Conservation (phyloP, 106 monocot genomes). For the Chionographis japonica region DNA sequence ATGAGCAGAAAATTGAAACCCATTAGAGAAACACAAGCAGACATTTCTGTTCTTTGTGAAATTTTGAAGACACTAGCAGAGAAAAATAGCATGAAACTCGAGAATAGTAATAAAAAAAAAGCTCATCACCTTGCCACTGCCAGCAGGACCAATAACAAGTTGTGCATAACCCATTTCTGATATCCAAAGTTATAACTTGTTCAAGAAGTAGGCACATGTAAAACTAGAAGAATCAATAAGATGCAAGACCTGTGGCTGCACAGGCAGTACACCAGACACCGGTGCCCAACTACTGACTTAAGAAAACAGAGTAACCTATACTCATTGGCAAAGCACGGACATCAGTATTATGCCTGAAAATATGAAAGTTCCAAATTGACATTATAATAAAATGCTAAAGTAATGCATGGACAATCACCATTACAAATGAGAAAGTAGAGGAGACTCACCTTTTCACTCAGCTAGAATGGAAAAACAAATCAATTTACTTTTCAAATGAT, state of each 20-base stretch:
- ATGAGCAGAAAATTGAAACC: conserved; percentile 4
- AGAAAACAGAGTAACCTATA: conserved; percentile 12
- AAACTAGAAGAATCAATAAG: conserved; percentile 11
- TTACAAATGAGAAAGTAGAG: no score
- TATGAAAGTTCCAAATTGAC: neutral
- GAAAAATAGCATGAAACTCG: neutral
- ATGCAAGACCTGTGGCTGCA: conserved; percentile 13
- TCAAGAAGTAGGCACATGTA: neutral
- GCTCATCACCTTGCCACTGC: conserved; percentile 74
- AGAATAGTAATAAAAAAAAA: neutral
- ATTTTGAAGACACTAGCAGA: neutral
- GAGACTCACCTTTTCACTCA: no score
- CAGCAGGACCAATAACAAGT: conserved; percentile 93
- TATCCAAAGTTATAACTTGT: conserved; percentile 4
- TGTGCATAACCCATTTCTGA: conserved; percentile 79
- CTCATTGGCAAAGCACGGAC: neutral
- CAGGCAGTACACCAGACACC: conserved; percentile 45
- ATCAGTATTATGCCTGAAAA: neutral
- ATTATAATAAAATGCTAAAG: no score
- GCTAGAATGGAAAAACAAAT: no score
- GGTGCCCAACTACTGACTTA: conserved; percentile 29
- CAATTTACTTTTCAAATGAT: no score
- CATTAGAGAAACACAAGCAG: neutral
- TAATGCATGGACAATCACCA: no score
- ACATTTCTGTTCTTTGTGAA: no score